phyloP scores from a whole-genome alignment of 2,329 filamentous ascomycete genomes.

The Microcyclospora tardicrescens region DNA sequence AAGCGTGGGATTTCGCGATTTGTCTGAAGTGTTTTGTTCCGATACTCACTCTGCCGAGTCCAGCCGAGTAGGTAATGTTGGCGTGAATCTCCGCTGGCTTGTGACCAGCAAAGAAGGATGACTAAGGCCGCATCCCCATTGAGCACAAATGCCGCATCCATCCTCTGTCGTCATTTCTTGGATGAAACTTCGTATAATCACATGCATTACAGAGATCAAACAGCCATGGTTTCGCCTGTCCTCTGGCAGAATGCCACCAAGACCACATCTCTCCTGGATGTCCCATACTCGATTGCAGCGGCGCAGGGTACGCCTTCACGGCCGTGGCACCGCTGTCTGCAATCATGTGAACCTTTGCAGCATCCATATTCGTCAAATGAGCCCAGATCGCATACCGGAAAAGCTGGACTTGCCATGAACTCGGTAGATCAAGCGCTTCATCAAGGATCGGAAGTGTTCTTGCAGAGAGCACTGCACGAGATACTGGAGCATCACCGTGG shows the following conservation, averaged over 20 bases:
- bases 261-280: slow-evolving; percentile 50
- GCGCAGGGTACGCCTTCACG: slow-evolving; percentile 42
- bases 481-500: slow-evolving; percentile 14
- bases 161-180: too few relatives aligned
- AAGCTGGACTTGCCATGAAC: slow-evolving; percentile 27
- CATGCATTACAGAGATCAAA: too few relatives aligned
- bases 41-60: too few relatives aligned
- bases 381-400: slow-evolving; percentile 37
- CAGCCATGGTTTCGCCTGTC: slow-evolving; percentile 24
- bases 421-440: slow-evolving; percentile 23
- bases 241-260: slow-evolving; percentile 41
- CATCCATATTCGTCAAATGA: slow-evolving; percentile 43
- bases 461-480: slow-evolving; percentile 28
- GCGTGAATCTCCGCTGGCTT: too few relatives aligned
- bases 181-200: too few relatives aligned
- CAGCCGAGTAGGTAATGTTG: too few relatives aligned
- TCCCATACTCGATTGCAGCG: slow-evolving; percentile 55
- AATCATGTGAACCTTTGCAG: slow-evolving; percentile 34
- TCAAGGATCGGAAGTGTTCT: slow-evolving; percentile 22
- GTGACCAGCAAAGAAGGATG: too few relatives aligned
- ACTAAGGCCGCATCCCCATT: too few relatives aligned
- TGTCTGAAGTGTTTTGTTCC: too few relatives aligned
- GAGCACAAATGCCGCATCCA: too few relatives aligned
- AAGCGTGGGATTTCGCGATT: too few relatives aligned
- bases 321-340: slow-evolving; percentile 27